phyloP scores from a whole-genome alignment of 768 basidiomycete genomes.

The Suillus alpinus region DNA sequence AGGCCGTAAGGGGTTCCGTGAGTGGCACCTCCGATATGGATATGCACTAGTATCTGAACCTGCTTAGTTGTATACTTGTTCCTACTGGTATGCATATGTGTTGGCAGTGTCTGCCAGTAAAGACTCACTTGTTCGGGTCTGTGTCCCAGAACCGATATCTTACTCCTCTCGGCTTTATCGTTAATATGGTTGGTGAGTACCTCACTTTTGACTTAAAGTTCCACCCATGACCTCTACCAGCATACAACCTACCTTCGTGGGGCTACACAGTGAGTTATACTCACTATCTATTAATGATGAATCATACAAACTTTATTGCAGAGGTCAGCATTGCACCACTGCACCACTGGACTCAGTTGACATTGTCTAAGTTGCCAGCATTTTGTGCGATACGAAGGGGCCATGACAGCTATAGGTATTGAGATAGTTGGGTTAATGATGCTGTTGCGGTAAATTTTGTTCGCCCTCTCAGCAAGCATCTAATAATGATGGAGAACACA shows the following conservation, averaged over 20 bases:
- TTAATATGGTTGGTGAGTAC: slow-evolving; percentile 43
- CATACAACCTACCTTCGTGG: slow-evolving; percentile 17
- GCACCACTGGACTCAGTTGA: not conserved
- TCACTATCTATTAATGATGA: not conserved
- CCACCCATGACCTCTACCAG: slow-evolving; percentile 4
- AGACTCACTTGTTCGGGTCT: not conserved
- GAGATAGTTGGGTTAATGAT: slow-evolving; percentile 41
- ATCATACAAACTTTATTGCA: not conserved
- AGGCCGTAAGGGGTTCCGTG: slow-evolving; percentile 25
- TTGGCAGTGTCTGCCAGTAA: not conserved
- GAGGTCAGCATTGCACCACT: slow-evolving; percentile 2
- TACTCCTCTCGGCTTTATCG: slow-evolving; percentile 63
- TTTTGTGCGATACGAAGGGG: slow-evolving; percentile 53
- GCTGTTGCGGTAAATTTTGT: slow-evolving; percentile 36
- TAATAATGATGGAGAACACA: not conserved
- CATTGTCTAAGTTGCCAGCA: slow-evolving; percentile 34
- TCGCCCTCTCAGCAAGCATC: not conserved
- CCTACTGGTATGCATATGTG: slow-evolving; percentile 24
- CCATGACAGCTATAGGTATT: slow-evolving; percentile 42
- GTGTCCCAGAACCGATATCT: slow-evolving; percentile 56
- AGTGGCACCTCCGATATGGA: slow-evolving; percentile 34
- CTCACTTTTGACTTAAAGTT: not conserved
- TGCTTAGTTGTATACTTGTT: slow-evolving; percentile 33
- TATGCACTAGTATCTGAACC: slow-evolving; percentile 30
- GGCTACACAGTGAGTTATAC: not conserved